A percentile compares a stretch with the other conserved stretches of the same genome.
These are phyloP conservation scores for Aspergillus proliferans DNA, from an alignment of 2,329 filamentous ascomycete genomes.

Conservation along the genomic window DNA sequence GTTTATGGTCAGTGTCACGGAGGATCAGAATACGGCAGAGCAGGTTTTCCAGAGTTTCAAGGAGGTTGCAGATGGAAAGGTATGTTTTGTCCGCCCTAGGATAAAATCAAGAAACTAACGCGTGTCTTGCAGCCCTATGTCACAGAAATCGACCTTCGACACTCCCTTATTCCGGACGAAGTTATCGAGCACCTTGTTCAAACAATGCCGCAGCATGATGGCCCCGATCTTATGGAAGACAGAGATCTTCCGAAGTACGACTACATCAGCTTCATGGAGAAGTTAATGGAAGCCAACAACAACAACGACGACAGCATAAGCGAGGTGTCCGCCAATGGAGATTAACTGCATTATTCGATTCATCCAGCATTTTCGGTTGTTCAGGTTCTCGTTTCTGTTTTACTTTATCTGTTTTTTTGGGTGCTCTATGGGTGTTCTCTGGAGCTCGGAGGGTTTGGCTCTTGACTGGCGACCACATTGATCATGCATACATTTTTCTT, in stretches of 20 bases:
- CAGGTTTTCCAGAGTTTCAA: conserved; percentile 97
- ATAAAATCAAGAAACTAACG: conserved; percentile 3
- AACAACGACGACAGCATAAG: conserved; percentile 15
- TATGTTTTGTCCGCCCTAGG: conserved; percentile 24
- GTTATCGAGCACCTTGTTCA: conserved; percentile 88
- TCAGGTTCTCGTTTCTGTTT: conserved; percentile 13
- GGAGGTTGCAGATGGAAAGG: conserved; percentile 94
- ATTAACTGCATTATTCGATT: conserved; percentile 12
- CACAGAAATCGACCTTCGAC: conserved; percentile 91
- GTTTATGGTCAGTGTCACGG: conserved; percentile 98
- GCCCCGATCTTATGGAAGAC: conserved; percentile 80
- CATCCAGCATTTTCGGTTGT: conserved; percentile 11
- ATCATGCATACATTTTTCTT: conserved; percentile 22
- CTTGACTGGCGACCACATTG: conserved; percentile 14
- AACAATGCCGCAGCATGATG: conserved; percentile 77
- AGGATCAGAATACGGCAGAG: conserved; percentile 97
- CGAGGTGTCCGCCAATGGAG: conserved; percentile 15
- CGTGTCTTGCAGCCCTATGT: conserved; percentile 65
- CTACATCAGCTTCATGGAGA: conserved; percentile 96
- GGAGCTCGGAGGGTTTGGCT: conserved; percentile 15
- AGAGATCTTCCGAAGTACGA: conserved; percentile 82
- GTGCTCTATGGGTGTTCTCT: conserved; percentile 18
- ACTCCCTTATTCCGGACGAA: conserved; percentile 92
- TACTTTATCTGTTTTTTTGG: conserved; percentile 10
- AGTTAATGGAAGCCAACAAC: conserved; percentile 53